Evolutionary conservation across 2,329 filamentous ascomycete species (phyloP), one percentile per base, ranked within the genome.

Genomic region (Stagonosporopsis chrysanthemi): DNA sequence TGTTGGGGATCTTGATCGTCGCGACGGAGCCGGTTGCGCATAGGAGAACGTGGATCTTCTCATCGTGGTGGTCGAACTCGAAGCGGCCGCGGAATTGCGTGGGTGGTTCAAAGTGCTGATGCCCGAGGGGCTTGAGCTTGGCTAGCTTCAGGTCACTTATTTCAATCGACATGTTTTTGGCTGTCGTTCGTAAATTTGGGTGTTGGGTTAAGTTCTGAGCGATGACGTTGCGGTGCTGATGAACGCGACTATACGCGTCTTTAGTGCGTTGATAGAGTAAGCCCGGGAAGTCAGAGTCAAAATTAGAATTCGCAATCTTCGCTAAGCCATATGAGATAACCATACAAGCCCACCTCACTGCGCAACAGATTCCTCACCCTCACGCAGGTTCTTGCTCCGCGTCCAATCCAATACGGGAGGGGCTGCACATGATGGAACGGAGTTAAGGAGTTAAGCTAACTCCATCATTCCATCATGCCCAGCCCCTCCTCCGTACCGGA

Each of bases 21-120:
- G 93, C 93, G n/a, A 96, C 91, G 0, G 90, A 89, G 45, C 89
- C 89, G 29, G 84, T 88, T 36, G 86, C 86, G 35, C 85, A 86
- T 39, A 91, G 81, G 15, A 92, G 81, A 48, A 90, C 79, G 70
- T 90, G 87, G 12, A 77, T 77, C 68, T 68, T 75, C 17, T 61
- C 65, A 65, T 75, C 71, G 26, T 62, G 61, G 28, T 71, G 67
- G 6, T 72, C 64, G 29, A 75, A 65, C 6, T 54, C 60, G 54
- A 69, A 65, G 2, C 70, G 62, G 26, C 66, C 63, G 38, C 39
- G 39, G 38, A 51, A 42, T 49, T 40, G 44, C 33, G 48, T 58
- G 3, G 49, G 59, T 24, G 63, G 55, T 39, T 65, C 57, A 28
- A 49, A 60, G 48, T 65, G 61, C 55, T 70, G 68, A 39, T 67